Evolutionary conservation across 1,139 yeast genomes (phyloP), one percentile per base, ranked within the genome.

Genomic region (Geotrichum fermentans): DNA sequence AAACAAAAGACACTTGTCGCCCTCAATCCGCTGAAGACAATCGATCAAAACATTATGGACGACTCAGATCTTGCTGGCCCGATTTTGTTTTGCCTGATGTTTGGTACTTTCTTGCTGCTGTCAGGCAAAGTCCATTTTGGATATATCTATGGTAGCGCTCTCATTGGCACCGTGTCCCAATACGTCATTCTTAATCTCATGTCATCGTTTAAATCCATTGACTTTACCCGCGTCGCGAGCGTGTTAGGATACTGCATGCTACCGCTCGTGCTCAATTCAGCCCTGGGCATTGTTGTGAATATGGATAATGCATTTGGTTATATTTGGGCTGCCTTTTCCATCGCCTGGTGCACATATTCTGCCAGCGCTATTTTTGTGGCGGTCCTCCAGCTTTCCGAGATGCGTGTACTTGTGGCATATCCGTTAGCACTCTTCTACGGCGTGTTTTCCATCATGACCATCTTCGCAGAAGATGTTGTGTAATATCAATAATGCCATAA

Each of bases 61-160:
- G 97, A 92, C 65, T 78, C 95, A 18, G 98, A 92, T 65, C 74
- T 92, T 59, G 97, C 97, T 0, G 99, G 99, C 0, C 98, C 99
- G 1, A 76, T 92, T 39, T 71, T 94, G 45, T 94, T 92, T 67
- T 94, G 94, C 57, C 73, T 92, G 50, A 68, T 89, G 51, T 90
- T 90, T 65, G 98, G 97, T n/a, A 77, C 89, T 1, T 79, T 85
- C 55, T 70, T 94, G 47, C 71, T 90, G 50, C 72, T 89, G 52
- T 78, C 95, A 1, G 98, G 99, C 13, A 92, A 90, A 64, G 88
- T 90, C 17, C 97, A 92, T 65, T 92, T 92, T 65, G 97, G 98
- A 2, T 94, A 94, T 67, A 87, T 92, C 49, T 92, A 92, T 62
- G 98, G 98, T 24, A 95, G 92, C 40, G 98, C 97, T 0, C 71